These are phyloP conservation scores for Vigna angularis DNA, from an alignment of 306 rosid species.

Conservation along the genomic window DNA sequence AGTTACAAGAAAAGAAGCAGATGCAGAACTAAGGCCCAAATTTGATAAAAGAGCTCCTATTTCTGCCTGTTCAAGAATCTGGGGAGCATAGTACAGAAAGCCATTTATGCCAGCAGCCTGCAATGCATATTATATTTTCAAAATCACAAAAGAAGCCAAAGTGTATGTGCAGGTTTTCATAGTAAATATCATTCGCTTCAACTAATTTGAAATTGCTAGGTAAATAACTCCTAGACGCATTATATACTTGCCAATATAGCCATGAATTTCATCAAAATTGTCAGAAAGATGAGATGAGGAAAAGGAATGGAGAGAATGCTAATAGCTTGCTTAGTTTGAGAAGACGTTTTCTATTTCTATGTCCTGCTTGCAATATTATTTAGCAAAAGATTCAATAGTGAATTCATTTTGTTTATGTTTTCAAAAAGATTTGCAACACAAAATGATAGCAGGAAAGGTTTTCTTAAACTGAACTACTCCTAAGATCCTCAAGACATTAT, in stretches of 20 bases:
- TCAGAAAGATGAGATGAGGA: slow-evolving; percentile 14
- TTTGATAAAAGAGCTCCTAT: slow-evolving; percentile 61
- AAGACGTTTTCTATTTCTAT: not conserved
- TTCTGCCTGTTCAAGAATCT: slow-evolving; percentile 69
- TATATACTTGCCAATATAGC: slow-evolving; percentile 4
- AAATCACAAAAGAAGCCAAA: slow-evolving; percentile 27
- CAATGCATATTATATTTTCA: slow-evolving; percentile 29
- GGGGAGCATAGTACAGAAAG: slow-evolving; percentile 75
- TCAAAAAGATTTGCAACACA: not conserved
- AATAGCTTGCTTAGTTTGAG: not conserved
- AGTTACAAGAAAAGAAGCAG: slow-evolving; percentile 66
- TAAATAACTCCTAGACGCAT: slow-evolving; percentile 34
- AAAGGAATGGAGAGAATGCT: slow-evolving; percentile 17
- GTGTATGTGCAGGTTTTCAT: slow-evolving; percentile 22
- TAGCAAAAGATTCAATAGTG: not conserved
- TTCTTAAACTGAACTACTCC: not conserved
- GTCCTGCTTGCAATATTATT: not conserved
- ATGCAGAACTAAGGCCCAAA: slow-evolving; percentile 58
- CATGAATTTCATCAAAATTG: slow-evolving; percentile 15
- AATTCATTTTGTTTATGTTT: not conserved
- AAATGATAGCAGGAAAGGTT: not conserved
- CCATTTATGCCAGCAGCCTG: slow-evolving; percentile 82
- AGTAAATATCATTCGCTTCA: slow-evolving; percentile 10
- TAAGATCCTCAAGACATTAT: slow-evolving; percentile 10
- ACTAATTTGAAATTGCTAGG: slow-evolving; percentile 9